Evolutionary conservation across 768 basidiomycete species (phyloP).

Genomic region (Boletus rubescentipes): DNA sequence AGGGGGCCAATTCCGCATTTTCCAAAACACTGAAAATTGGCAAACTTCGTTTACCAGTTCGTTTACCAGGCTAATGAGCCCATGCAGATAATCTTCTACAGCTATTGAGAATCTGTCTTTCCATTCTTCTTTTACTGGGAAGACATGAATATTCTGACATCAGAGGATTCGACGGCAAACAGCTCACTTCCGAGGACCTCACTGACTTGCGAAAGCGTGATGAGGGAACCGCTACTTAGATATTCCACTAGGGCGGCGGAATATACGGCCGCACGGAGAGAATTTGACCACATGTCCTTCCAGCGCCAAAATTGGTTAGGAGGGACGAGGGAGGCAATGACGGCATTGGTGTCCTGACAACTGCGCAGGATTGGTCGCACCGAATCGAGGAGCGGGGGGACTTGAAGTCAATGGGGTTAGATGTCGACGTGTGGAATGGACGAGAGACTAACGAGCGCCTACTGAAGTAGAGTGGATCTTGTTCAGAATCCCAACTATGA

Average conservation of each 20-base stretch:
- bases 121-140: conserved; percentile 68
- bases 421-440: conserved; percentile 5
- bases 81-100: conserved; percentile 81
- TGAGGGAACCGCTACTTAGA: conserved; percentile 54
- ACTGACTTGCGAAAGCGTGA: conserved; percentile 52
- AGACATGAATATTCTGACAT: conserved; percentile 6
- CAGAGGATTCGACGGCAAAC: conserved; percentile 1
- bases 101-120: conserved; percentile 59
- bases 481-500: conserved; percentile 73
- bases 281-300: conserved; percentile 81
- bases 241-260: conserved; percentile 66
- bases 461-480: conserved; percentile 75
- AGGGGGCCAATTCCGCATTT: background rate
- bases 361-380: conserved; percentile 55
- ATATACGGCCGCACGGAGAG: conserved; percentile 66
- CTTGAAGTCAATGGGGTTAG: conserved; percentile 37
- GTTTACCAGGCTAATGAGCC: conserved; percentile 73
- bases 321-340: conserved; percentile 61
- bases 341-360: conserved; percentile 49
- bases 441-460: conserved; percentile 48
- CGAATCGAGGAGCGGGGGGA: conserved; percentile 56
- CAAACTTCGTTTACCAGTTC: conserved; percentile 57
- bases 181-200: conserved; percentile 67
- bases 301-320: conserved; percentile 78
- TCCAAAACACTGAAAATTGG: background rate